Evolutionary conservation across 768 basidiomycete species (phyloP).

Genomic region (Gloeostereum incarnatum): DNA sequence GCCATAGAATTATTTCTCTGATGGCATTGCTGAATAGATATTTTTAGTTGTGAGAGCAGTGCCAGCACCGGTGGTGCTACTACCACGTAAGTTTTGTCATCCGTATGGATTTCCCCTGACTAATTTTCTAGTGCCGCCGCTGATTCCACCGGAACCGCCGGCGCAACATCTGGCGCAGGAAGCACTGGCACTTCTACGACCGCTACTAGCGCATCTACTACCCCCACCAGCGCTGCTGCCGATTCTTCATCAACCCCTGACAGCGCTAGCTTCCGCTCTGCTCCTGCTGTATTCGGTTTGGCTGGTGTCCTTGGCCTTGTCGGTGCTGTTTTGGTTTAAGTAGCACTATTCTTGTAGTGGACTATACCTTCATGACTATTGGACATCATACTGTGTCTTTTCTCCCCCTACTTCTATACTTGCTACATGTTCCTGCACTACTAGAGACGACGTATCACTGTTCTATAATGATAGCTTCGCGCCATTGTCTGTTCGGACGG

Average conservation of each 20-base stretch:
- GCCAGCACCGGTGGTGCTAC: neutral
- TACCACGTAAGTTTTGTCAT: slow-evolving; percentile 1
- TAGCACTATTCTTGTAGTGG: too few relatives aligned
- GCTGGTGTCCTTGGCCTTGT: slow-evolving; percentile 42
- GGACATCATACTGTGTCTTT: too few relatives aligned
- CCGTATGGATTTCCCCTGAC: neutral
- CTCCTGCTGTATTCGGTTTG: slow-evolving; percentile 28
- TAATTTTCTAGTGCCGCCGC: neutral
- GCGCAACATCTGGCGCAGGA: slow-evolving; percentile 1
- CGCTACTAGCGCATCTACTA: slow-evolving; percentile 11
- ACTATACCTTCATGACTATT: too few relatives aligned
- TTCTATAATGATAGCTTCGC: too few relatives aligned
- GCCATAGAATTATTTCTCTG: neutral
- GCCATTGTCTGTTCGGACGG: too few relatives aligned
- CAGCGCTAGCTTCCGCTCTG: slow-evolving; percentile 13
- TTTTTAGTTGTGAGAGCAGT: slow-evolving; percentile 5
- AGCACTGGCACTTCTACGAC: slow-evolving; percentile 5
- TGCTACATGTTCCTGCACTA: too few relatives aligned
- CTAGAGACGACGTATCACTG: too few relatives aligned
- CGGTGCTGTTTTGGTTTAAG: slow-evolving; percentile 40
- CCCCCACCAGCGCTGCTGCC: slow-evolving; percentile 19
- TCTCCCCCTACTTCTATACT: too few relatives aligned
- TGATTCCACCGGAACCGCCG: slow-evolving; percentile 1
- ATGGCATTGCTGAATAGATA: neutral
- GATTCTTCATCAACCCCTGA: slow-evolving; percentile 12